Conservation (phyloP, 441 rosid genomes). For the Pelargonium fulgidum region DNA sequence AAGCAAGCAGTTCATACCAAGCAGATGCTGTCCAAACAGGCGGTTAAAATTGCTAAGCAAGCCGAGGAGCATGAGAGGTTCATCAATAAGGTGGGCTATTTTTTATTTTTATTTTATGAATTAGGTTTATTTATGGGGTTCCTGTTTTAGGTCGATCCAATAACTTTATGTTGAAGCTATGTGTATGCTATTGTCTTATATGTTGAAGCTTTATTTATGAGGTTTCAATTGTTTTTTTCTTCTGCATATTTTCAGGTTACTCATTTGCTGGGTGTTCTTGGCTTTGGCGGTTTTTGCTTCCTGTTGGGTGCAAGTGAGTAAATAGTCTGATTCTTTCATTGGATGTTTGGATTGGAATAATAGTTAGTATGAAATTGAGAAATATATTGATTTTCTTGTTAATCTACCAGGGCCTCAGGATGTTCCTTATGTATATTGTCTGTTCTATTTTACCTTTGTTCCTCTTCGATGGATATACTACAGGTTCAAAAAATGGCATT, state of each 20-base stretch:
- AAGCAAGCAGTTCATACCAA: constrained; percentile 73
- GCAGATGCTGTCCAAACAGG: constrained; percentile 77
- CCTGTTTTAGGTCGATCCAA: not conserved
- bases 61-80: constrained; percentile 88
- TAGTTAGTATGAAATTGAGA: not conserved
- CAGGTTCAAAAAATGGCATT: constrained; percentile 93
- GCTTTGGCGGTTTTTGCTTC: constrained; percentile 87
- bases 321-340: not conserved
- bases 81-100: constrained; percentile 54
- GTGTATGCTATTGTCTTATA: not conserved
- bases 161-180: not conserved
- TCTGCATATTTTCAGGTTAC: constrained; percentile 51
- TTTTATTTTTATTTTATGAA: not conserved
- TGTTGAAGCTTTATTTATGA: too few species aligned
- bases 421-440: constrained; percentile 72
- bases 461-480: constrained; percentile 97
- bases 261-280: constrained; percentile 83
- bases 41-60: constrained; percentile 83
- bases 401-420: constrained; percentile 71
- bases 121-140: not conserved
- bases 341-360: constrained; percentile 8
- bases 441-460: constrained; percentile 73
- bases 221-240: not conserved
- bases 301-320: constrained; percentile 86
- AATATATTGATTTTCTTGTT: constrained; percentile 10